Evolutionary conservation across 1,284 basidiomycete species (phyloP).

Genomic region (Pseudozyma sp.): DNA sequence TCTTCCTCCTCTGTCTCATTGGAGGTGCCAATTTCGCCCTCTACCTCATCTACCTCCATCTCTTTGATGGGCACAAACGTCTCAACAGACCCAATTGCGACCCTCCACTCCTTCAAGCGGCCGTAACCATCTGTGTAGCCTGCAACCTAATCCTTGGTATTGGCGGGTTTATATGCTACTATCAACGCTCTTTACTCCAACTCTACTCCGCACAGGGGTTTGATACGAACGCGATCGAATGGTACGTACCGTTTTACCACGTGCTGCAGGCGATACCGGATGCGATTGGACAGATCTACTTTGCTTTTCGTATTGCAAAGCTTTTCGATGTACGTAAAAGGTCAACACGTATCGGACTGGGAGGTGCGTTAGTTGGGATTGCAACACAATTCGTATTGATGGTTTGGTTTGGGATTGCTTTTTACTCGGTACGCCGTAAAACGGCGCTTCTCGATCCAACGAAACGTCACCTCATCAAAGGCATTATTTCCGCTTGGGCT

Average conservation of each 20-base stretch:
- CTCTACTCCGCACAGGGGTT: constrained; percentile 19
- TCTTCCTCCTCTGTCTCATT: constrained; percentile 11
- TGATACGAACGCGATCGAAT: constrained; percentile 32
- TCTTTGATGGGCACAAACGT: constrained; percentile 7
- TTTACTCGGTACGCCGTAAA: constrained; percentile 18
- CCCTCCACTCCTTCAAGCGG: constrained; percentile 9
- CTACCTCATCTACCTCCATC: constrained; percentile 26
- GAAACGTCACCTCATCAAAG: constrained; percentile 5
- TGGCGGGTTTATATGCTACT: constrained; percentile 1
- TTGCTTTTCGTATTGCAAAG: constrained; percentile 28
- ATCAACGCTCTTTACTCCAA: constrained; percentile 1
- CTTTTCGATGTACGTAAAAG: constrained; percentile 11
- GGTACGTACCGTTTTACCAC: constrained; percentile 23
- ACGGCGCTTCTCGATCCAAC: constrained; percentile 4
- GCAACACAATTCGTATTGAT: constrained; percentile 17
- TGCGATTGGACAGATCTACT: constrained; percentile 39
- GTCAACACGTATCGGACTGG: neutral
- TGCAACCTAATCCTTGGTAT: constrained; percentile 20
- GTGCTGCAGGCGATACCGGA: constrained; percentile 16
- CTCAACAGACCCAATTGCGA: constrained; percentile 6
- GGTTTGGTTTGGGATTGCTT: constrained; percentile 22
- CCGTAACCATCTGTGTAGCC: constrained; percentile 8
- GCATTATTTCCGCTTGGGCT: constrained; percentile 32
- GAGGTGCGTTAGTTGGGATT: neutral
- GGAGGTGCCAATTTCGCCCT: constrained; percentile 31